phyloP scores from a whole-genome alignment of 2,329 filamentous ascomycete species.

The Diplodia sapinea region DNA sequence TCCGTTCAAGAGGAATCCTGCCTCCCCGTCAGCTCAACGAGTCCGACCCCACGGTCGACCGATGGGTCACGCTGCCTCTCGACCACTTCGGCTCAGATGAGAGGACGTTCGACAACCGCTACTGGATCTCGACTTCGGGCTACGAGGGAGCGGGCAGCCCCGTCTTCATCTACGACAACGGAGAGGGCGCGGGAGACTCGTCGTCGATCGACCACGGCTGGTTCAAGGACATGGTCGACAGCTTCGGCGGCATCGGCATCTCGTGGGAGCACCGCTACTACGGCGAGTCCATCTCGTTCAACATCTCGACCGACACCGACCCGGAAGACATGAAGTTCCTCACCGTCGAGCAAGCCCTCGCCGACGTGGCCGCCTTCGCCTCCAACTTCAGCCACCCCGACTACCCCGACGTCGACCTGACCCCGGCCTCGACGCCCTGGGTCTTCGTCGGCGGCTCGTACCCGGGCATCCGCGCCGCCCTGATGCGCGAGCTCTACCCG shows the following conservation, averaged over 20 bases:
- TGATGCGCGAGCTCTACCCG: slow-evolving; percentile 48
- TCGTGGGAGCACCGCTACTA: slow-evolving; percentile 52
- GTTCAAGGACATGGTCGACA: slow-evolving; percentile 16
- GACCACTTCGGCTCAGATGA: slow-evolving; percentile 45
- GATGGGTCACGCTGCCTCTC: slow-evolving; percentile 41
- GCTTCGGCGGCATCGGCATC: slow-evolving; percentile 41
- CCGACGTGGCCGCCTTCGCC: slow-evolving; percentile 51
- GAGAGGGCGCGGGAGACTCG: slow-evolving; percentile 42
- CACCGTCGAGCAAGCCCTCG: slow-evolving; percentile 50
- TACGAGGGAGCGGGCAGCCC: slow-evolving; percentile 46
- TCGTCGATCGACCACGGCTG: background rate
- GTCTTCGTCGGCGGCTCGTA: slow-evolving; percentile 49
- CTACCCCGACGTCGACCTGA: slow-evolving; percentile 44
- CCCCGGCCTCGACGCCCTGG: slow-evolving; percentile 46
- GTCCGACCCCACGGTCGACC: background rate
- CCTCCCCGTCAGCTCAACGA: background rate
- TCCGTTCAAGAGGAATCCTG: background rate
- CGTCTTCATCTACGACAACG: slow-evolving; percentile 48
- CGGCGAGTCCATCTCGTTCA: slow-evolving; percentile 47
- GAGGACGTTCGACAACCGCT: slow-evolving; percentile 46
- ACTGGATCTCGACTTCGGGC: slow-evolving; percentile 43
- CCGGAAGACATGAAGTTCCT: slow-evolving; percentile 45
- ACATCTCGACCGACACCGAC: slow-evolving; percentile 42
- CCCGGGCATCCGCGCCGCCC: slow-evolving; percentile 48
- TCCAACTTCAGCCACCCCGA: slow-evolving; percentile 47